Conservation (phyloP, 352 stramenopile genomes). For the Pythium coloratum region DNA sequence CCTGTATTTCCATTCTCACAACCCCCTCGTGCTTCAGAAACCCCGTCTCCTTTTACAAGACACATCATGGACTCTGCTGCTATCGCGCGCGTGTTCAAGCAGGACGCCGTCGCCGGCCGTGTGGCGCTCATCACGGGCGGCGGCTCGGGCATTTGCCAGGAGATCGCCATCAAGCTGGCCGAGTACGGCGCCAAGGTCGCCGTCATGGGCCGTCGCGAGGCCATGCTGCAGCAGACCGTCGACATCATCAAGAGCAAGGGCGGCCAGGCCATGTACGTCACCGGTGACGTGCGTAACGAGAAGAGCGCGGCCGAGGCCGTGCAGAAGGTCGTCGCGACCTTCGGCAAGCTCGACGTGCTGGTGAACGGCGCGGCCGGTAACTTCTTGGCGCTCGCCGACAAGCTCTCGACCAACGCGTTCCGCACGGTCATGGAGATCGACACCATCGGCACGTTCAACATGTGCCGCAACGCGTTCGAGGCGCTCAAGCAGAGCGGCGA, state of each 20-base stretch:
- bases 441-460: constrained; percentile 95
- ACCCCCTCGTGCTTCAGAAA: background rate
- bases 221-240: constrained; percentile 88
- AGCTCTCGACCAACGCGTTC: constrained; percentile 93
- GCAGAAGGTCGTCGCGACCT: constrained; percentile 67
- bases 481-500: constrained; percentile 69
- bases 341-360: constrained; percentile 90
- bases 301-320: constrained; percentile 80
- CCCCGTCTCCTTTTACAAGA: background rate
- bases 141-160: constrained; percentile 93
- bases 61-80: constrained; percentile 58
- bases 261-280: constrained; percentile 48
- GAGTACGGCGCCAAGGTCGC: constrained; percentile 91
- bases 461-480: constrained; percentile 88
- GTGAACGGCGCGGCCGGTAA: constrained; percentile 95
- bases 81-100: constrained; percentile 56
- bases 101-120: constrained; percentile 48
- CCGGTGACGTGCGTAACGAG: constrained; percentile 88
- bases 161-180: constrained; percentile 91
- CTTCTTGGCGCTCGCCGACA: constrained; percentile 88
- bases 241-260: constrained; percentile 45
- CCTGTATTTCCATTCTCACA: background rate
- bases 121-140: constrained; percentile 94
- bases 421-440: constrained; percentile 97
- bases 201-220: constrained; percentile 92